phyloP scores from a whole-genome alignment of 2,329 filamentous ascomycete species.

The Cladosporium oxysporum region DNA sequence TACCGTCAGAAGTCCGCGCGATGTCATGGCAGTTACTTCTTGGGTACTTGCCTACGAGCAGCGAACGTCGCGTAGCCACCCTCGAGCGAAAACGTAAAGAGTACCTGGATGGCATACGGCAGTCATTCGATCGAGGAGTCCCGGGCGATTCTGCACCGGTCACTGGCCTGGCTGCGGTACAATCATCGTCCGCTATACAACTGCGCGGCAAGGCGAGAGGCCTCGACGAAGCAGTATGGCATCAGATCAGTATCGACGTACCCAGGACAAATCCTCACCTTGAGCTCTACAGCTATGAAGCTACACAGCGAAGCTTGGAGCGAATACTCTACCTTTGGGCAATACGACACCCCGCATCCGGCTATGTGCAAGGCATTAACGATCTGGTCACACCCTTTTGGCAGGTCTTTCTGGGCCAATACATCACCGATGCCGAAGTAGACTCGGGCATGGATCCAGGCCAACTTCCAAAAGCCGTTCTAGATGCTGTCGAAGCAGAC shows the following conservation, averaged over 20 bases:
- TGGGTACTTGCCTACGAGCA: slow-evolving; percentile 95
- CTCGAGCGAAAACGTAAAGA: slow-evolving; percentile 94
- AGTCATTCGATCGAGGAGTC: slow-evolving; percentile 61
- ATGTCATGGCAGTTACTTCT: slow-evolving; percentile 99
- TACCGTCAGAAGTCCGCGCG: slow-evolving; percentile 91
- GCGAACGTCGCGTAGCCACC: slow-evolving; percentile 84
- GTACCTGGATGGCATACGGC: slow-evolving; percentile 85
- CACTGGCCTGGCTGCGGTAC: slow-evolving; percentile 57
- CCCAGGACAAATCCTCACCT: slow-evolving; percentile 95
- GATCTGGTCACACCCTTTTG: slow-evolving; percentile 97
- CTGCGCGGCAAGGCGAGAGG: slow-evolving; percentile 69
- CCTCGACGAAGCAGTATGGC: slow-evolving; percentile 96
- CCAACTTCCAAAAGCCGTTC: slow-evolving; percentile 82
- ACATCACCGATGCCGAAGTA: slow-evolving; percentile 91
- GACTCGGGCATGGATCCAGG: slow-evolving; percentile 96
- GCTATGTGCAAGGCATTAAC: slow-evolving; percentile 98
- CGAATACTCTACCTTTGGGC: slow-evolving; percentile 97
- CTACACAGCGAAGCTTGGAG: slow-evolving; percentile 90
- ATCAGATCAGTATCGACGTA: slow-evolving; percentile 98
- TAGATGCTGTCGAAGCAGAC: slow-evolving; percentile 96
- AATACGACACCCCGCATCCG: slow-evolving; percentile 92
- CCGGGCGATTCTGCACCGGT: slow-evolving; percentile 42
- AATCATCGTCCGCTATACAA: slow-evolving; percentile 36
- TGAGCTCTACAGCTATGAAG: slow-evolving; percentile 91
- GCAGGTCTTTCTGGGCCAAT: slow-evolving; percentile 93